Percentiles rank a stretch among this genome's conserved stretches.
Conservation (phyloP, 495 filamentous ascomycete species). For the Coniosporium apollinis region DNA sequence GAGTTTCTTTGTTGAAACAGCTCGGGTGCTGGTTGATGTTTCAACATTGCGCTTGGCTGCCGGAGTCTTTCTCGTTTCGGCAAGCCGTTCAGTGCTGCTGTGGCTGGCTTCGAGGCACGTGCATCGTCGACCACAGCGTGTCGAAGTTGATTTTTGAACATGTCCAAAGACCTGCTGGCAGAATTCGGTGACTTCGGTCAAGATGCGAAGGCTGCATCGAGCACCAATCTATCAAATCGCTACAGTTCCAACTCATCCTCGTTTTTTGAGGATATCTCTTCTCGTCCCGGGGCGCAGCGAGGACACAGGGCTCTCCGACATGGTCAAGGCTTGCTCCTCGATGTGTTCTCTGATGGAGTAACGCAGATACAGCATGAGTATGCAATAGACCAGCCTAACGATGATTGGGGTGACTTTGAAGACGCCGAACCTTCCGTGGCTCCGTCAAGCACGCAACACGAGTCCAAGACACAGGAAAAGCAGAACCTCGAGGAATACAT, state of each 20-base stretch:
- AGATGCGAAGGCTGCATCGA: conserved; percentile 11
- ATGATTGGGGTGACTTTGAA: conserved; percentile 67
- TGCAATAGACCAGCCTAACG: conserved; percentile 31
- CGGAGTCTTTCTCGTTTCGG: no score
- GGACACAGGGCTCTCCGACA: conserved; percentile 14
- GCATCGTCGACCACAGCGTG: no score
- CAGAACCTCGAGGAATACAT: neutral
- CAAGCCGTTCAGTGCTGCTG: no score
- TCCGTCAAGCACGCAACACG: neutral
- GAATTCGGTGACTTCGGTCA: conserved; percentile 35
- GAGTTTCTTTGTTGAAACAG: no score
- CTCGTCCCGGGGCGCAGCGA: conserved; percentile 1
- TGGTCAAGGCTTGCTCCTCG: conserved; percentile 20
- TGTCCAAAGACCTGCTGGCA: conserved; percentile 64
- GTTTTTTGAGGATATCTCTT: conserved; percentile 7
- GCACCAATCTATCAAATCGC: conserved; percentile 3
- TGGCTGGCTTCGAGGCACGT: no score
- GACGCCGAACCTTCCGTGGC: conserved; percentile 22
- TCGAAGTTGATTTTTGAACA: no score
- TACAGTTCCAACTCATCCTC: neutral
- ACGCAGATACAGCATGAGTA: conserved; percentile 4
- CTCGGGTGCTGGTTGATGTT: no score
- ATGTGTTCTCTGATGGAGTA: conserved; percentile 32
- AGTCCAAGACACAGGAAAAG: neutral
- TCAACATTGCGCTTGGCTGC: no score